Base-by-base conservation (phyloP, 805 yeast genomes). In the Suhomyces sp. region DNA sequence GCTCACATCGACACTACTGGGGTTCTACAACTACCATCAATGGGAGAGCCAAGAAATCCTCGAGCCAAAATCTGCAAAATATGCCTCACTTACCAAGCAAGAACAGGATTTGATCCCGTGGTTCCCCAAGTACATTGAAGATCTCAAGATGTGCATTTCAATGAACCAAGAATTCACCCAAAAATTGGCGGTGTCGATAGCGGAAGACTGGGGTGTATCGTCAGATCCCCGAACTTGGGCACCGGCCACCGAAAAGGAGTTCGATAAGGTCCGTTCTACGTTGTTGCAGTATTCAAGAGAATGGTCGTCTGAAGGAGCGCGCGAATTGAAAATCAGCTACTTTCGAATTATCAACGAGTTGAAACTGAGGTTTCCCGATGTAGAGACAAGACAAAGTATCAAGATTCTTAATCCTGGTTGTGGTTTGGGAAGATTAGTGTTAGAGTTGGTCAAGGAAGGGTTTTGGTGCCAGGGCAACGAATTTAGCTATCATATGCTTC, bases 381-480 rank as follows among this genome's bases (percentile, higher is more conserved):
- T 72, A 1, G 54, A 52, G 0, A 47, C 52, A 0, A 62, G 86
- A 25, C 75, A 66, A 17, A 47, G 72, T 12, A 53, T 76, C 10
- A 72, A 77, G 37, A 70, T 84, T 0, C 64, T 85, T 13, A 79
- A 81, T 3, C 88, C 89, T 0, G 89, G 89, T 1, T 79, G 85
- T 50, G 89, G 89, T 0, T 67, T 84, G 31, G 89, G 87, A 0
- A 63, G 89, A 47, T 61, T 83, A 48, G 83, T 82, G 29, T 67
- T 77, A 46, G 88, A 84, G 48, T 67, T 83, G 52, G 84, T 82
- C 2, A 65, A 57, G 48, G 56, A 72, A 49, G 89, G 89, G 3
- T 84, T 81, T 59, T 66, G 75, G 69, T 75, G 81, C n/a, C 86
- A 84, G 57, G 89, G 89, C 0, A 85, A 84, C 60, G 89, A 85